Percentiles rank a stretch among this genome's conserved stretches.
Evolutionary conservation across 2,329 filamentous ascomycete species (phyloP).

Genomic region (Tolypocladium tropicale): DNA sequence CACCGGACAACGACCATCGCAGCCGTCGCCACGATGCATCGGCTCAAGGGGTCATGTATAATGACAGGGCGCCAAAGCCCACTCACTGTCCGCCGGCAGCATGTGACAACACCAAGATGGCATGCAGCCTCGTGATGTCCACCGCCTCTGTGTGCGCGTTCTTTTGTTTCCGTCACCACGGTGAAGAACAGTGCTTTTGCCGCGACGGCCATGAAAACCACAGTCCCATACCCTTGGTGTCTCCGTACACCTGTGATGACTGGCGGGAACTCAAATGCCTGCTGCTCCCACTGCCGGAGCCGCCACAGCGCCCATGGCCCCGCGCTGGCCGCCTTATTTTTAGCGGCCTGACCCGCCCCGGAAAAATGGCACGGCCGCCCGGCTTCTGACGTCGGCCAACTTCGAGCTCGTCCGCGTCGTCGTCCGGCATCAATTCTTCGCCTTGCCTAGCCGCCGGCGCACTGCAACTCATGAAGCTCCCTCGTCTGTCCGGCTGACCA

Average conservation of each 20-base stretch:
- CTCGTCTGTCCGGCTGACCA: slow-evolving; percentile 9
- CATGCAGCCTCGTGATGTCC: neutral
- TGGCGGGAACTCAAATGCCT: neutral
- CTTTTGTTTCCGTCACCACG: too few relatives aligned
- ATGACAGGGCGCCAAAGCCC: neutral
- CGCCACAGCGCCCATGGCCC: neutral
- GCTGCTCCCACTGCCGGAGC: neutral
- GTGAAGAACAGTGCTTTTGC: too few relatives aligned
- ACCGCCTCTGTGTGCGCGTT: neutral
- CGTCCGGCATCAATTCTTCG: neutral
- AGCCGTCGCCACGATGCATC: neutral
- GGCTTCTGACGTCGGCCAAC: neutral
- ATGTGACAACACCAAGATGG: neutral
- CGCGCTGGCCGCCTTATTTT: neutral
- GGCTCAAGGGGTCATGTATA: neutral
- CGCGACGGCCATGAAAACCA: neutral
- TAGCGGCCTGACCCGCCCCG: neutral
- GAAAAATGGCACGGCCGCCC: neutral
- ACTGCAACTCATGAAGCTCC: slow-evolving; percentile 3
- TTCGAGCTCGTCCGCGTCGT: neutral
- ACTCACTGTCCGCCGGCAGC: neutral
- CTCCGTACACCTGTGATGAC: too few relatives aligned
- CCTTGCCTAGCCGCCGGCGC: neutral
- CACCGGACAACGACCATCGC: neutral
- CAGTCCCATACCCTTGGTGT: too few relatives aligned